Conservation (phyloP, 1,284 basidiomycete species). For the Sporisorium sorghi region DNA sequence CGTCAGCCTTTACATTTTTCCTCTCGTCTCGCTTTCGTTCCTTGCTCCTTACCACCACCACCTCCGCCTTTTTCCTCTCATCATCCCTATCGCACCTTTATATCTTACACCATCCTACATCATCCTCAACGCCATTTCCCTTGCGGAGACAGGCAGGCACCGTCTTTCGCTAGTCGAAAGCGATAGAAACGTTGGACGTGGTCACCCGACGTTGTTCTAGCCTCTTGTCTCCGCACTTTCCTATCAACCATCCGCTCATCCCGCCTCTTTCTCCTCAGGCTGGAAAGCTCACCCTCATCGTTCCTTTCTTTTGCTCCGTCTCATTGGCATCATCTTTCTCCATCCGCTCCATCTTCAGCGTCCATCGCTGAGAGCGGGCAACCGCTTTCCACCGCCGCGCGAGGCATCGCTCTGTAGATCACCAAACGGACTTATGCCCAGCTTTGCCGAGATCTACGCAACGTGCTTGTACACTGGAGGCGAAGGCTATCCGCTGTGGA, state of each 20-base stretch:
- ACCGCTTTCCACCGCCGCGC: neutral
- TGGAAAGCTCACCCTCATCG: conserved; percentile 3
- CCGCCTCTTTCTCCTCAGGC: neutral
- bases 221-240: conserved; percentile 10
- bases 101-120: conserved; percentile 1
- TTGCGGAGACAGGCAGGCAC: conserved; percentile 12
- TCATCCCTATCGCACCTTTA: neutral
- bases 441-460: conserved; percentile 54
- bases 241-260: neutral
- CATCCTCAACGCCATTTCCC: conserved; percentile 5
- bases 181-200: conserved; percentile 40
- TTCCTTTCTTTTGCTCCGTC: neutral
- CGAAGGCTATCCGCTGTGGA: conserved; percentile 59
- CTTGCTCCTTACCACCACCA: conserved; percentile 24
- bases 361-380: neutral
- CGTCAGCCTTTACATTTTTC: neutral
- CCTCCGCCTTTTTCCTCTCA: conserved; percentile 7
- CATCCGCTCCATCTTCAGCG: neutral
- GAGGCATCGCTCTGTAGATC: neutral
- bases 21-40: neutral
- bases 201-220: conserved; percentile 36
- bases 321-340: neutral
- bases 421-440: conserved; percentile 25
- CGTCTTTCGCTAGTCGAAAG: conserved; percentile 17
- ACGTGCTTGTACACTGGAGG: conserved; percentile 48